These are phyloP conservation scores for Solanum rostratum DNA, from an alignment of 257 asterid genomes.

Conservation along the genomic window DNA sequence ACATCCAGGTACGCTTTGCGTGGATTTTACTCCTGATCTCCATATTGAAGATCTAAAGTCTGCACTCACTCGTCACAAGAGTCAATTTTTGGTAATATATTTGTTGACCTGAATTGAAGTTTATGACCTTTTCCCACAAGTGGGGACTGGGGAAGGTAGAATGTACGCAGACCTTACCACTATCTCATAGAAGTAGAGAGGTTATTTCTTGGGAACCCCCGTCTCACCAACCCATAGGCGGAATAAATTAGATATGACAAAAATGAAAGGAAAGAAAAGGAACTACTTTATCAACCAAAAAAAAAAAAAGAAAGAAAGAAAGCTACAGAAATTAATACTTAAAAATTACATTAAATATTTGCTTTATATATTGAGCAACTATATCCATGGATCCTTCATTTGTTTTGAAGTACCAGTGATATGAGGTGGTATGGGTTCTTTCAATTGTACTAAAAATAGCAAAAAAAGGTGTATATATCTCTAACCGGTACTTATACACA, in stretches of 20 bases:
- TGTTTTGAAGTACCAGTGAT: neutral
- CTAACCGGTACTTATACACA: neutral
- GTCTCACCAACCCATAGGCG: no score
- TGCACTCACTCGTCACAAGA: constrained; percentile 48
- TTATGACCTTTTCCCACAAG: neutral
- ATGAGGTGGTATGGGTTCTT: neutral
- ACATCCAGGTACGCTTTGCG: constrained; percentile 52
- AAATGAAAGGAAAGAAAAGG: no score
- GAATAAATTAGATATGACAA: no score
- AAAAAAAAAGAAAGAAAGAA: neutral
- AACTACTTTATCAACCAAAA: neutral
- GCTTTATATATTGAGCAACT: neutral
- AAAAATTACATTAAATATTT: neutral
- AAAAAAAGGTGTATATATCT: neutral
- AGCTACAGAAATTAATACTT: neutral
- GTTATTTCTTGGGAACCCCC: no score
- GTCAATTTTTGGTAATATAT: constrained; percentile 49
- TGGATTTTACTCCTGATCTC: constrained; percentile 82
- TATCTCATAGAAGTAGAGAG: no score
- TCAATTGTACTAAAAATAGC: neutral
- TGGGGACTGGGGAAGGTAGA: no score
- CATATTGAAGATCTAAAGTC: constrained; percentile 60
- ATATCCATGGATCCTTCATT: neutral
- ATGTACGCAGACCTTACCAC: no score
- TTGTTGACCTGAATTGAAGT: neutral